Percentiles rank a stretch among this genome's conserved stretches.
phyloP scores from a whole-genome alignment of 2,329 filamentous ascomycete species.

The Aspergillaceae sp. region DNA sequence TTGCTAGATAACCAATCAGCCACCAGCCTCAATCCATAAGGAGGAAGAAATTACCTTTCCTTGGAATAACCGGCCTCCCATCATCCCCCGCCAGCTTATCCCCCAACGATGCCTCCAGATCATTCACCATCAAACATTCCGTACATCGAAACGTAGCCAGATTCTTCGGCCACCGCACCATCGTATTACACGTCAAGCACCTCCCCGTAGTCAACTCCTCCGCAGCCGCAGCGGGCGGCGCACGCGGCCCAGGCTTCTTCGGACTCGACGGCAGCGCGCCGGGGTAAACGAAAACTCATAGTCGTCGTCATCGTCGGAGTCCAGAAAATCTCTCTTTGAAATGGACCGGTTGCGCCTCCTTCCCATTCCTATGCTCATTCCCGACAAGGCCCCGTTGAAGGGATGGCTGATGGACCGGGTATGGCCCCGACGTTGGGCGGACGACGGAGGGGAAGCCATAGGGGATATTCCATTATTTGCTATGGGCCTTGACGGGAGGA shows the following conservation, averaged over 20 bases:
- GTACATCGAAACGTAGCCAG: constrained; percentile 71
- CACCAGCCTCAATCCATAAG: neutral
- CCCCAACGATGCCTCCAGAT: constrained; percentile 47
- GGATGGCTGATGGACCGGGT: constrained; percentile 70
- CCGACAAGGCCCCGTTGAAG: constrained; percentile 55
- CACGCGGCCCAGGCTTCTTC: constrained; percentile 26
- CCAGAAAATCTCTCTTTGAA: constrained; percentile 33
- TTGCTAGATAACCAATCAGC: constrained; percentile 19
- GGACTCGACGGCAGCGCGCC: constrained; percentile 29
- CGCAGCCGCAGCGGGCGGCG: constrained; percentile 46
- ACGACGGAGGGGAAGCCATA: constrained; percentile 6
- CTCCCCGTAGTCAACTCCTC: constrained; percentile 60
- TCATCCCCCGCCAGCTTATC: constrained; percentile 13
- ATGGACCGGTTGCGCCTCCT: constrained; percentile 48
- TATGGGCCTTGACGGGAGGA: constrained; percentile 6
- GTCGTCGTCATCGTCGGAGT: constrained; percentile 38
- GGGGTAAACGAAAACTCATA: constrained; percentile 23
- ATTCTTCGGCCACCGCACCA: constrained; percentile 68
- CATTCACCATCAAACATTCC: constrained; percentile 77
- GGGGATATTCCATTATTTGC: constrained; percentile 10
- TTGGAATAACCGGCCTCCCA: constrained; percentile 10
- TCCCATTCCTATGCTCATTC: constrained; percentile 1
- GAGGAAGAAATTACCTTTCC: constrained; percentile 16
- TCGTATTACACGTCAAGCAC: constrained; percentile 79
- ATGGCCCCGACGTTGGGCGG: constrained; percentile 32